Base-by-base conservation (phyloP, 2,329 filamentous ascomycete species). In the Capronia americana region DNA sequence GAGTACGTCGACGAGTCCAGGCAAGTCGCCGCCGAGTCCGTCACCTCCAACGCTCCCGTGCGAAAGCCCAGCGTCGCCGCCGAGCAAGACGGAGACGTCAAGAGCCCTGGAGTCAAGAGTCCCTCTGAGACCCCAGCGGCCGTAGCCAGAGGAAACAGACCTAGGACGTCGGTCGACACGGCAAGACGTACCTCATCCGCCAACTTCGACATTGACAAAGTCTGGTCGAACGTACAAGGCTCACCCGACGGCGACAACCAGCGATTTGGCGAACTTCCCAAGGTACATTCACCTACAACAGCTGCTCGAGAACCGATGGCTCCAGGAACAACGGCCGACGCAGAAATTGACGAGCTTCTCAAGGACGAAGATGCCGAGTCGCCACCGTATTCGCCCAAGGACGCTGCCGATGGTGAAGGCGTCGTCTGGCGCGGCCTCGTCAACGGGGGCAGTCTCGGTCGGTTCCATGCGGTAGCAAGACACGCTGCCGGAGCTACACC, bases 301-400 rank as follows among this genome's bases (percentile, higher is more conserved):
- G n/a, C 61, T 12, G 38, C 57, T 6, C 57, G 62, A 50, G 68
- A 70, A 32, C 69, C 62, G 2, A 82, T 48, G 81, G 83, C 54
- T 78, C 82, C 50, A 87, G 83, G 55, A 75, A 78, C 82, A 70
- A 73, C 81, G 75, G 87, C 91, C 14, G 94, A 99, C 77, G 87
- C 91, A 2, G 95, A 98, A 67, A 92, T 99, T 23, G 95, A 99
- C 76, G 88, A 92, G 48, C 83, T 99, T 72, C 86, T 98, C 7
- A 87, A 93, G 73, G 92, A 91, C 66, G 88, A 97, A 67, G 91
- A 92, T 63, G 88, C 89, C 30, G 91, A 91, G 55, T 93, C 91
- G 1, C 91, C 91, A 1, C 90, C 91, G 0, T 96, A 96, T 76
- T 93, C 92, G 0, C 92, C 93, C 0, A 89, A 88, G 1, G 92